Evolutionary conservation across 169 alveolate genomes (phyloP).

Genomic region (Pseudocohnilembus persalinus): DNA sequence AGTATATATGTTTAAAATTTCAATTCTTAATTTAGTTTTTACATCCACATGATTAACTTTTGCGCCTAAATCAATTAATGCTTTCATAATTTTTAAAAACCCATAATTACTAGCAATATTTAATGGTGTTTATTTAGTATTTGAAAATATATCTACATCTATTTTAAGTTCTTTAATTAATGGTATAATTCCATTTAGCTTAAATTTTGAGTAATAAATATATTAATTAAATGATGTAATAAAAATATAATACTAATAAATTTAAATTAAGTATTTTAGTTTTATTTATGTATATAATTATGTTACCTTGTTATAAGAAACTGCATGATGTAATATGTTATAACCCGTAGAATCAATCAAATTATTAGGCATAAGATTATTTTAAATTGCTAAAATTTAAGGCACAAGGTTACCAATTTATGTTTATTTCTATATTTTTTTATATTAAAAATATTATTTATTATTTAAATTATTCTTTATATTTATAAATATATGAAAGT

Average conservation of each 20-base stretch:
- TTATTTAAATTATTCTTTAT: too few species aligned
- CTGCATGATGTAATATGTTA: not conserved
- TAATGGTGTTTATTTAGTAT: not conserved
- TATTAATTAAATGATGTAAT: too few species aligned
- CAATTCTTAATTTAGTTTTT: too few species aligned
- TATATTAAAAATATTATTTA: too few species aligned
- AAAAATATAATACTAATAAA: too few species aligned
- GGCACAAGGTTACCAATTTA: not conserved
- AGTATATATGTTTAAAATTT: too few species aligned
- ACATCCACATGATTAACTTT: not conserved
- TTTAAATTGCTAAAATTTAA: not conserved
- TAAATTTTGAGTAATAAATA: not conserved
- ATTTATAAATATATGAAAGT: too few species aligned
- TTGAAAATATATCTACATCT: not conserved
- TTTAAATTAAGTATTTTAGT: too few species aligned
- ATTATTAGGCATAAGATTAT: not conserved
- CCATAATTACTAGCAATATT: not conserved
- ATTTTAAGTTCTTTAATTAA: too few species aligned
- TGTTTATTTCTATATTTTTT: not conserved
- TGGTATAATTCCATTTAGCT: not conserved
- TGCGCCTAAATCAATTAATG: not conserved
- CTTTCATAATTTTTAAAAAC: too few species aligned
- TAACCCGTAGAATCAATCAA: not conserved
- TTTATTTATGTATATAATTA: not conserved
- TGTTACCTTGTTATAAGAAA: not conserved